These are phyloP conservation scores for Candolleomyces eurysporus DNA, from an alignment of 768 basidiomycete genomes.

Conservation along the genomic window DNA sequence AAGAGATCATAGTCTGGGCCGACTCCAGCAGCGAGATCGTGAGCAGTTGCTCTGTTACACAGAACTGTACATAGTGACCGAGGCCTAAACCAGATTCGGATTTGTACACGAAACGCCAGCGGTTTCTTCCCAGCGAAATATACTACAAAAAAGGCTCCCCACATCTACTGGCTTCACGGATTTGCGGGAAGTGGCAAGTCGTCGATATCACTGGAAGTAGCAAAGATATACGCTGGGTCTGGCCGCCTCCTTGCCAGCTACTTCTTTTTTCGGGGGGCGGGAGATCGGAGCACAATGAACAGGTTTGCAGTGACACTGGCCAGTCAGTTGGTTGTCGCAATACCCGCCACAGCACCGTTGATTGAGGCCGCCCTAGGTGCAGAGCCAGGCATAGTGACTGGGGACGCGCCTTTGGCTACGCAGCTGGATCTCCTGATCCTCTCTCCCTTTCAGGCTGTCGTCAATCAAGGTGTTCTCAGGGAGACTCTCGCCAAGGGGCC, in stretches of 20 bases:
- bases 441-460: not conserved
- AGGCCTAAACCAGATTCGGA: no score
- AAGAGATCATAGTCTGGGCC: not conserved
- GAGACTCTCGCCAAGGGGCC: not conserved
- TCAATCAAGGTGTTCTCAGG: not conserved
- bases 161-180: not conserved
- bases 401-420: not conserved
- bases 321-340: not conserved
- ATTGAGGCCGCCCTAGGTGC: not conserved
- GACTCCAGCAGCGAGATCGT: not conserved
- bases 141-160: no score
- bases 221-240: not conserved
- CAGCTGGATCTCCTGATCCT: conserved; percentile 2
- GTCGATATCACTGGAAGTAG: not conserved
- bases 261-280: conserved; percentile 3
- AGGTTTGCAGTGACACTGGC: not conserved
- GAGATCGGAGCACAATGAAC: not conserved
- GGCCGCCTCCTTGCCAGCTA: not conserved
- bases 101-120: no score
- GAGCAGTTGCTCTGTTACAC: not conserved
- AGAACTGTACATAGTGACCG: no score
- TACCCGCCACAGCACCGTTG: not conserved
- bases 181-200: not conserved
- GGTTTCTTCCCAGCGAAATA: no score
- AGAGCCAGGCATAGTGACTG: not conserved